A percentile compares a stretch with the other conserved stretches of the same genome.
Evolutionary conservation across 139 green algal genomes (phyloP).

Genomic region (Chlamydomonas incerta): DNA sequence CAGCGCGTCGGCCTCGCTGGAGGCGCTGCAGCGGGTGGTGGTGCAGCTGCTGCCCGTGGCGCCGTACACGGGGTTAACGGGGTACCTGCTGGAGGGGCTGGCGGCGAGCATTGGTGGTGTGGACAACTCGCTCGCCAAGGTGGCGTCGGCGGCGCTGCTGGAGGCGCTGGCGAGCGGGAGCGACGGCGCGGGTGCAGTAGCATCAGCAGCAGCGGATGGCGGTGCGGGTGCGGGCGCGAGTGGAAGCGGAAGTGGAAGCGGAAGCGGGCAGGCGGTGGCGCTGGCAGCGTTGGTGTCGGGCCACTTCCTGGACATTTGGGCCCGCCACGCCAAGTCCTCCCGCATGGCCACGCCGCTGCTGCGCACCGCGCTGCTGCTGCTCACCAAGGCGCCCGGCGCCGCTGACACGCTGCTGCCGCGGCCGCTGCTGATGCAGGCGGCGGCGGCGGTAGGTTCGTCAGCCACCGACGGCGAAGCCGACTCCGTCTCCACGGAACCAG

Average conservation of each 20-base stretch:
- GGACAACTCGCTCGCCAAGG: constrained; percentile 73
- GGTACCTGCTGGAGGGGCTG: constrained; percentile 77
- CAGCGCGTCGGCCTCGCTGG: constrained; percentile 6
- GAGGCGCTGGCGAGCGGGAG: constrained; percentile 35
- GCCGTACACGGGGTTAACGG: constrained; percentile 37
- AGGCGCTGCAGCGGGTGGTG: background rate
- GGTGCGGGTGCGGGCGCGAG: too few relatives aligned
- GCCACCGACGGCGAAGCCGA: background rate
- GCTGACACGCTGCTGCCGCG: background rate
- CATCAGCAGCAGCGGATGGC: too few relatives aligned
- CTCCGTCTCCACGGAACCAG: background rate
- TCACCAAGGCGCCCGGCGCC: constrained; percentile 43
- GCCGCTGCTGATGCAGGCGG: constrained; percentile 13
- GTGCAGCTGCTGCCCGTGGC: background rate
- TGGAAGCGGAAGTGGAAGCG: background rate
- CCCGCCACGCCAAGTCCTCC: constrained; percentile 44
- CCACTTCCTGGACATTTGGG: constrained; percentile 57
- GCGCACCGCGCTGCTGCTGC: constrained; percentile 64
- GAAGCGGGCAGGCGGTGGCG: background rate
- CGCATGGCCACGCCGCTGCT: constrained; percentile 69
- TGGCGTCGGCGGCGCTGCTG: constrained; percentile 64
- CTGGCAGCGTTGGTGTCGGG: constrained; percentile 29
- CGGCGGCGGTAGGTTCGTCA: background rate
- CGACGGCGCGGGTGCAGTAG: background rate
- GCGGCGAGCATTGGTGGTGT: constrained; percentile 85